Base-by-base conservation (phyloP, 306 rosid genomes). In the Vigna angularis region DNA sequence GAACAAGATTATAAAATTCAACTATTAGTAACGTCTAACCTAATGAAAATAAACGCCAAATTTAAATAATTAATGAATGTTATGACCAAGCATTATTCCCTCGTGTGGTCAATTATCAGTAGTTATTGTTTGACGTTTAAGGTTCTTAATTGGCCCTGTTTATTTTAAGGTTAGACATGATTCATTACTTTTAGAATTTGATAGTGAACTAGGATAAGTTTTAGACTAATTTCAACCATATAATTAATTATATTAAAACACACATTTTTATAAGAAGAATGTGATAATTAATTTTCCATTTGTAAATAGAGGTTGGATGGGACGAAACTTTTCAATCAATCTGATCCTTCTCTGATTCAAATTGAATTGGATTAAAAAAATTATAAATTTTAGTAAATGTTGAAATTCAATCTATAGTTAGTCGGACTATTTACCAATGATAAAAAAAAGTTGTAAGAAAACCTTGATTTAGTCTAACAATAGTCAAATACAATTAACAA, bases 101-200 rank as follows among this genome's bases (percentile, higher is more conserved):
- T 71, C 51, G 53, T 18, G 36, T 45, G 62, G 81, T 70, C 82
- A 34, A 72, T 76, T 44, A 44, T 38, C 34, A 73, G 71, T 36
- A n/a, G 53, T 34, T 42, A 42, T 62, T 4, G 44, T 59, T 44
- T 66, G 82, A 83, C 26, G 9, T 30, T 45, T 61, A 79, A 68
- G 47, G 61, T 65, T 79, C 83, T 32, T 42, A 42, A 42, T 42
- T 34, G 1, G 68, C 7, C 24, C 14, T 32, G 24, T 32, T 32
- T 61, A 32, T 61, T 61, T 62, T 30, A 62, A 62, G 17, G 22
- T 62, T 62, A 44, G 4, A 5, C 36, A 4, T 2, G 34, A 15
- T 32, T 32, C 3, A 62, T 15, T 62, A 13, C 0, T 58, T 22
- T 36, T 28, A 11, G 12, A 57, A 24, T 11, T 20, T 24, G 6